Evolutionary conservation across 768 basidiomycete genomes (phyloP), one percentile per base, ranked within the genome.

Genomic region (Rhizopogon salebrosus): DNA sequence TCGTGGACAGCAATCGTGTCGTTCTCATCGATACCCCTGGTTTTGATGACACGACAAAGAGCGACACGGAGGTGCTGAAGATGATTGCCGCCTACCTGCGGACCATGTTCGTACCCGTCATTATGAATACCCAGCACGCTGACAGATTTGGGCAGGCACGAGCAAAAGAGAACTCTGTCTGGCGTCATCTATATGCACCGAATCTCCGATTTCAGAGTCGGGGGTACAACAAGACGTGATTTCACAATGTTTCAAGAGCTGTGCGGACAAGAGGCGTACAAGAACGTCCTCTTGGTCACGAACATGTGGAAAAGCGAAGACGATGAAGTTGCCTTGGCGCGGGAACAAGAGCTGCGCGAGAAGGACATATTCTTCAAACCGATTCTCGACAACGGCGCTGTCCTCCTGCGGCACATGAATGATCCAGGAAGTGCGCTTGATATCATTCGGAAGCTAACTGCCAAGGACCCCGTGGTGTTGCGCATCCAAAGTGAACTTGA

Each of bases 11-110:
- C 6, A 67, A 68, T 8, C 63, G 55, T n/a, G 69, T 84, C 31
- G 68, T 71, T 11, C 64, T 85, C 26, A 73, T 85, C 49, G 83
- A 85, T 55, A 84, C 83, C 0, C 83, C 83, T 6, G 83, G 83
- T 1, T 84, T 83, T 58, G 82, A 83, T 61, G 80, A 83, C 54
- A 78, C 80, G 3, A 59, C 49, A 26, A 61, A 70, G 54, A 78
- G 74, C 34, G 80, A 82, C 55, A 72, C 74, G 1, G 79, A 78
- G 34, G 71, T 82, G 26, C 57, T 82, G 36, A 73, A 70, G 40
- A 72, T 78, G 72, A 80, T 81, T 24, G 75, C 80, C 53, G 74
- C 41, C 16, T 69, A 69, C 59, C 54, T 68, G 3, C 63, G 65
- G 55, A 55, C 64, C 36, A 69, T 66, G 67, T 69, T 62, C 7